phyloP scores from a whole-genome alignment of 2,329 filamentous ascomycete species.

The Triangularia setosa region DNA sequence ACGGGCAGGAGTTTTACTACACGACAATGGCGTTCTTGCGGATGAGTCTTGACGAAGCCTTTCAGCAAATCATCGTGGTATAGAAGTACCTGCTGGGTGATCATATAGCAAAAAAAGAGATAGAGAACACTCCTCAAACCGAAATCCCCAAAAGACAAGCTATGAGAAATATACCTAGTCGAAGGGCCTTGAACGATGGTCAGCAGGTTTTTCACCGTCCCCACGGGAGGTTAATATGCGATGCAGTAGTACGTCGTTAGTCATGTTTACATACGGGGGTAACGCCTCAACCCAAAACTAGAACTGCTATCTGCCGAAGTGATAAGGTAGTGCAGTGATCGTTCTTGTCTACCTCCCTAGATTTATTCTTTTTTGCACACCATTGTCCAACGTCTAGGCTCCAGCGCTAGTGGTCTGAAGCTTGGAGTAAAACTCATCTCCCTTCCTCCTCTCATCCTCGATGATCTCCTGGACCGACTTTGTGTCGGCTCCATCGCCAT shows the following conservation, averaged over 20 bases:
- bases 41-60: background rate
- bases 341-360: background rate
- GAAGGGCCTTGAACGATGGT: too few species aligned
- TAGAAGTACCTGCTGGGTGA: background rate
- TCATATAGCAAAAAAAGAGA: background rate
- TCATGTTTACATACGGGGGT: too few species aligned
- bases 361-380: background rate
- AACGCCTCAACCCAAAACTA: too few species aligned
- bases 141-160: too few species aligned
- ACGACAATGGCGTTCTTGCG: too few species aligned
- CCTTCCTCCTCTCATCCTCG: slow-evolving; percentile 28
- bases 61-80: background rate
- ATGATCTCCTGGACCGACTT: slow-evolving; percentile 30
- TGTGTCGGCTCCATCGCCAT: slow-evolving; percentile 29
- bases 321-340: background rate
- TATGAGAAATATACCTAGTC: too few species aligned
- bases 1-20: background rate
- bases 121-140: background rate
- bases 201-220: too few species aligned
- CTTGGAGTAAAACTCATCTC: slow-evolving; percentile 24
- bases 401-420: slow-evolving; percentile 21
- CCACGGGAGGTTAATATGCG: too few species aligned
- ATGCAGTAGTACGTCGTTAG: too few species aligned
- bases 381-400: slow-evolving; percentile 5
- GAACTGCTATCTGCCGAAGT: too few species aligned